A percentile compares a stretch with the other conserved stretches of the same genome.
Conservation (phyloP, 495 filamentous ascomycete species). For the Physcia stellaris region DNA sequence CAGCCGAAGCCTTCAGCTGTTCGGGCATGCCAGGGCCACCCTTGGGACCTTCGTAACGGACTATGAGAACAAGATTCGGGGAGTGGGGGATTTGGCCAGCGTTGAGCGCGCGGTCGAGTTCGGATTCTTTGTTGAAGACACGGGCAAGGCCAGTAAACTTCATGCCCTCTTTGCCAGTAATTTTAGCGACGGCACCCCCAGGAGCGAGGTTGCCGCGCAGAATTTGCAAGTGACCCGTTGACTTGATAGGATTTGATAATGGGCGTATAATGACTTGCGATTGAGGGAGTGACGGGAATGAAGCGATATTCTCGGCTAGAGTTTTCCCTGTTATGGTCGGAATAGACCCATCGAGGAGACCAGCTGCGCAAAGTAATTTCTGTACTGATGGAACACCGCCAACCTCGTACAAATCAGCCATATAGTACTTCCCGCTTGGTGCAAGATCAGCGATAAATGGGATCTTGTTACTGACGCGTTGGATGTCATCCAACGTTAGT, state of each 20-base stretch:
- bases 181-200: conserved; percentile 89
- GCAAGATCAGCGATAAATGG: conserved; percentile 91
- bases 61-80: conserved; percentile 82
- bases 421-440: conserved; percentile 74
- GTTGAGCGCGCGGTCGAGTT: conserved; percentile 63
- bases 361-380: conserved; percentile 76
- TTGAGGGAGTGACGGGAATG: conserved; percentile 66
- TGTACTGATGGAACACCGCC: conserved; percentile 85
- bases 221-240: conserved; percentile 79
- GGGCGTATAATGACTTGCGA: conserved; percentile 79
- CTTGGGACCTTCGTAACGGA: conserved; percentile 90
- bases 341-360: conserved; percentile 70
- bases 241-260: conserved; percentile 72
- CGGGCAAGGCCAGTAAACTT: conserved; percentile 68
- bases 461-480: conserved; percentile 75
- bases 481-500: conserved; percentile 76
- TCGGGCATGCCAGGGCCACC: conserved; percentile 99
- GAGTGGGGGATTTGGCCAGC: conserved; percentile 56
- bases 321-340: conserved; percentile 88
- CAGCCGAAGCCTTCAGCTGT: conserved; percentile 76
- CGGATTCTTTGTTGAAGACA: conserved; percentile 83
- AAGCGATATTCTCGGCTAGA: conserved; percentile 72
- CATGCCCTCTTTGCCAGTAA: conserved; percentile 89
- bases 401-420: conserved; percentile 91
- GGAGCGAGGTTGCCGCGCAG: conserved; percentile 84